Percentiles rank a stretch among this genome's conserved stretches.
Evolutionary conservation across 129 eudicot species (phyloP).

Genomic region (Chrysanthemum makinoi): DNA sequence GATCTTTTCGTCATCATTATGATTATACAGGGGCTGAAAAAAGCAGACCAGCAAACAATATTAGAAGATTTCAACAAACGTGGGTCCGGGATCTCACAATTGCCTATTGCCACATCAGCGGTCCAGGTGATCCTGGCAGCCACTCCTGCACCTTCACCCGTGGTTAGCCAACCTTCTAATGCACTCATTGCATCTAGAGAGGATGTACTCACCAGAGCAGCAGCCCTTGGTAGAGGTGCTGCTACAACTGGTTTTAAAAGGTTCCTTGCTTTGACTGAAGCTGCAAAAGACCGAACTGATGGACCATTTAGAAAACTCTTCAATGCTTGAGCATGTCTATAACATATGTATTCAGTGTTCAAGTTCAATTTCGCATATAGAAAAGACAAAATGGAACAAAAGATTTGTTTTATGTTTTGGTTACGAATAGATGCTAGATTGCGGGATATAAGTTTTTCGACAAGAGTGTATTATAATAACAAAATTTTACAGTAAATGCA

Average conservation of each 20-base stretch:
- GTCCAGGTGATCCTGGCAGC: slow-evolving; percentile 32
- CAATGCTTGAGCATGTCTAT: slow-evolving; percentile 39
- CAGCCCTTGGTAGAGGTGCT: slow-evolving; percentile 96
- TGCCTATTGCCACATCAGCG: slow-evolving; percentile 42
- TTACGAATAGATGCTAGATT: slow-evolving; percentile 19
- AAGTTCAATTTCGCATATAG: slow-evolving; percentile 5
- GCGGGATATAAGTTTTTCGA: slow-evolving; percentile 10
- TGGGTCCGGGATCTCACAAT: slow-evolving; percentile 66
- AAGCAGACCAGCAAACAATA: slow-evolving; percentile 88
- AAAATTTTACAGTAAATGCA: slow-evolving; percentile 13
- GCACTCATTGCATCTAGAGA: slow-evolving; percentile 61
- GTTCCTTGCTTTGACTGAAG: slow-evolving; percentile 91
- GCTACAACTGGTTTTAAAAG: slow-evolving; percentile 90
- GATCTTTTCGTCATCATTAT: not conserved
- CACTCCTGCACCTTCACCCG: slow-evolving; percentile 36
- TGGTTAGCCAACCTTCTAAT: slow-evolving; percentile 37
- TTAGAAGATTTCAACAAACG: slow-evolving; percentile 88
- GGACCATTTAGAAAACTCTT: slow-evolving; percentile 95
- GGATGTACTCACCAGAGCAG: slow-evolving; percentile 90
- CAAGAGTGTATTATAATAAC: slow-evolving; percentile 7
- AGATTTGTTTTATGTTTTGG: slow-evolving; percentile 9
- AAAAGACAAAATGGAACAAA: slow-evolving; percentile 8
- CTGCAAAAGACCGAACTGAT: slow-evolving; percentile 87
- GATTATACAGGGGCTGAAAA: slow-evolving; percentile 73
- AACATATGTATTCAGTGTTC: slow-evolving; percentile 16